Base-by-base conservation (phyloP, 352 stramenopile species). In the Globisporangium canariense region DNA sequence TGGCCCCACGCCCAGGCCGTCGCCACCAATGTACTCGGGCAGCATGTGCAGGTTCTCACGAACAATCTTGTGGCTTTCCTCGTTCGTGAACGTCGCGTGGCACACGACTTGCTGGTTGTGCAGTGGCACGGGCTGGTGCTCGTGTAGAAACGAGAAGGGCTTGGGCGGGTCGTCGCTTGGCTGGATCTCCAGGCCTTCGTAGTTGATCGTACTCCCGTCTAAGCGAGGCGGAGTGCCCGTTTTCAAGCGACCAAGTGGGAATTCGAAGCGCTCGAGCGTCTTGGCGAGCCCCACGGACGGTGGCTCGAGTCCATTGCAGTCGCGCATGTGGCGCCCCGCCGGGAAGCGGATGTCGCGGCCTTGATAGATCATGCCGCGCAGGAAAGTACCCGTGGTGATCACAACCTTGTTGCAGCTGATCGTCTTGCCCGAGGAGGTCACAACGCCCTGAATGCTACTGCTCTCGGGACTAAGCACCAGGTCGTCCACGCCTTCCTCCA, bases 301-400 rank as follows among this genome's bases (percentile, higher is more conserved):
- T n/a, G 97, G 88, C 75, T 99, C 97, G 0, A 97, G 73, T 1
- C 86, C 84, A 25, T 88, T 75, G 25, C 75, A 83, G 55, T 94
- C 83, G 28, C 85, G 80, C 60, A 98, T 87, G 75, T 99, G 91
- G 34, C 97, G 79, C 13, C 97, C 97, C 2, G 97, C 97, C n/a
- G 86, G 87, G 69, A 98, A 97, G 38, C 90, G 77, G 49, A 92
- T 81, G 68, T 92, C 81, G 16, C 80, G 80, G 13, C 97, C 97
- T 41, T 99, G 86, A 70, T 98, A 98, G 49, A 98, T 94, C 61
- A 98, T 95, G 18, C 97, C 97, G 14, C 96, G 79, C 18, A 99
- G 75, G 72, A 99, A 99, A 18, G 97, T 99, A 16, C 97, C 97
- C 2, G 97, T 99, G 11, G 97, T 99, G 59, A 99, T 96, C 36